Evolutionary conservation across 2,329 filamentous ascomycete genomes (phyloP), one percentile per base, ranked within the genome.

Genomic region (Aspergillus versicolor): DNA sequence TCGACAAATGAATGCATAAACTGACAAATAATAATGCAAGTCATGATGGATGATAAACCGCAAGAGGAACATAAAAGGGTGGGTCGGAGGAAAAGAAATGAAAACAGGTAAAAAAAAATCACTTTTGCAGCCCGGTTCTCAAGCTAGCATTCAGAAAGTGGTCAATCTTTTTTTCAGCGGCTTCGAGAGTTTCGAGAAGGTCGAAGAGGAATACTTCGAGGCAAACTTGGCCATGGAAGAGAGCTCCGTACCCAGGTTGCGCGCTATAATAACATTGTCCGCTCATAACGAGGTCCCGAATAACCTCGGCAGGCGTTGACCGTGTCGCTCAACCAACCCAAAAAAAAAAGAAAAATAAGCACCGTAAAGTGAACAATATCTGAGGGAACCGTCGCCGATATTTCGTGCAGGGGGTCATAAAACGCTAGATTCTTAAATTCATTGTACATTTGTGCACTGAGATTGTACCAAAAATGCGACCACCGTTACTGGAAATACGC

Each of bases 391-490:
- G 61, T 77, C 76, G 58, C 77, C 77, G 58, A 79, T 79, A 66
- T 76, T 75, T 66, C 78, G 78, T 61, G 80, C 72, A 56, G 54
- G 81, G 44, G 78, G 73, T 92, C 89, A 68, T 87, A 84, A 60
- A 87, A 75, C 54, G 89, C 88, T 70, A 83, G 80, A 66, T 79
- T 77, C 62, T 85, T 84, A 76, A 92, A 91, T 71, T 92, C 88
- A 69, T 84, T 79, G 76, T 92, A 92, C 84, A 92, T 89, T 69
- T 79, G 79, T 57, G 81, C 79, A 72, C 92, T 89, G 81, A 92
- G 91, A 74, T 89, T 87, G 81, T 61, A 86, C 82, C 61, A 92
- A 80, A 89, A 90, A 70, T 88, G 84, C 19, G 85, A 85, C 88
- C 88, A 92, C 76, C 86, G 82, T 76, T 91, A 91, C 30, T 90